Base-by-base conservation (phyloP, 148 eudicot species). In the Rhododendron griersonianum region DNA sequence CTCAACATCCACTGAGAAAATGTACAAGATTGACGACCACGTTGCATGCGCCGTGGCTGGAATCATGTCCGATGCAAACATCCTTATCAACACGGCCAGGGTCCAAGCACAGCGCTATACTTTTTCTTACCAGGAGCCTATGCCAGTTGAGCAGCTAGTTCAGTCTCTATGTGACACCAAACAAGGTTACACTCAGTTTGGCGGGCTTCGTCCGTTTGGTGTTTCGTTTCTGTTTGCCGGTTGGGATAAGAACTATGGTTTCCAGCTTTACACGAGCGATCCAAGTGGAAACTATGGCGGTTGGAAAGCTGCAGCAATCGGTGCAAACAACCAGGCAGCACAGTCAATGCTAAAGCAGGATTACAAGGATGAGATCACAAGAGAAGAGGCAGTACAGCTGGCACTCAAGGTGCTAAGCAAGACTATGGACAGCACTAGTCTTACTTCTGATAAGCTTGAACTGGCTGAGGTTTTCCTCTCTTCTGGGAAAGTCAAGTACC, bases 301-400 rank as follows among this genome's bases (percentile, higher is more conserved):
- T 18, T 96, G 99, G 99, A 96, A 96, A 86, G 99, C 99, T 21
- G 95, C 96, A 21, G 99, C 99, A 13, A 90, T 94, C 23, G 99
- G 96, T 35, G 95, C 93, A 5, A 96, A 96, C 84, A 96, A 96
- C 86, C 98, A 96, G 87, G 99, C 98, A 1, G 99, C 99, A 39
- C 98, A 95, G 74, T 96, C 99, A n/a, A 96, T 96, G 94, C 96
- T 96, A 47, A 96, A 95, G 91, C 98, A 96, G 89, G 99, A 96
- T 51, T 96, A 96, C 83, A 96, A 95, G 92, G 99, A 96, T 87
- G 99, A 95, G 15, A 95, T 95, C 73, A 86, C 89, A 10, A 88
- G 99, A 84, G 99, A 96, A 83, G 99, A 96, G 82, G 99, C 98
- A 1, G 93, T 94, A 33, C 90, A 96, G 87, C 94, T 96, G 50